Percentiles rank a stretch among this genome's conserved stretches.
These are phyloP conservation scores for Ligustrum vulgare DNA, from an alignment of 257 asterid species.

Conservation along the genomic window DNA sequence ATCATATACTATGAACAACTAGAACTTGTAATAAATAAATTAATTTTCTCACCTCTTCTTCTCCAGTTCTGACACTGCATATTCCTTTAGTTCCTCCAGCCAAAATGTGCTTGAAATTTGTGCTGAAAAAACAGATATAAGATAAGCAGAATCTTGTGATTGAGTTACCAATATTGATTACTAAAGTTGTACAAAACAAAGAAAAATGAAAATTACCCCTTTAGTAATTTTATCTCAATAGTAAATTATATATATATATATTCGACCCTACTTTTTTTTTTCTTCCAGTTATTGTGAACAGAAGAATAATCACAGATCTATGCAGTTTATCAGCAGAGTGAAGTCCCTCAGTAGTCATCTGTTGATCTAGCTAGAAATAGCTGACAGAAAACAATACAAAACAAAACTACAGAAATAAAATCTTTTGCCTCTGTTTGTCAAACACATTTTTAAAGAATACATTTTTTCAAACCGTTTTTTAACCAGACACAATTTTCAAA, in stretches of 20 bases:
- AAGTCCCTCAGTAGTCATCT: constrained; percentile 19
- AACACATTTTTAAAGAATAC: too few species aligned
- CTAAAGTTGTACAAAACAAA: neutral
- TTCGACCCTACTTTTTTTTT: neutral
- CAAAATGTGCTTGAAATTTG: neutral
- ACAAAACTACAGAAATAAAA: neutral
- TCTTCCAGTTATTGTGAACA: constrained; percentile 1
- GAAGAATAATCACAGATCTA: constrained; percentile 41
- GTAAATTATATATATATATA: neutral
- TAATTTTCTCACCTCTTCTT: constrained; percentile 26
- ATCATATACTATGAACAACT: neutral
- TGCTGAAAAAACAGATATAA: neutral
- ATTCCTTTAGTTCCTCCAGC: neutral
- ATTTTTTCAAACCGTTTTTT: too few species aligned
- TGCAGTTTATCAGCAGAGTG: constrained; percentile 22
- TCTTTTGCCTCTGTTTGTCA: too few species aligned
- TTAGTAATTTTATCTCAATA: neutral
- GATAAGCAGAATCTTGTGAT: neutral
- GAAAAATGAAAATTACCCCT: neutral
- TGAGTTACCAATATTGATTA: neutral
- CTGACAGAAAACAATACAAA: neutral
- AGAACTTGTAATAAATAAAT: neutral
- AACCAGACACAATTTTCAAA: too few species aligned
- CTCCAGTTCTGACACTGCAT: neutral
- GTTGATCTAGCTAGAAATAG: constrained; percentile 18